These are phyloP conservation scores for Peniophora sp. DNA, from an alignment of 1,284 basidiomycete genomes.

Conservation along the genomic window DNA sequence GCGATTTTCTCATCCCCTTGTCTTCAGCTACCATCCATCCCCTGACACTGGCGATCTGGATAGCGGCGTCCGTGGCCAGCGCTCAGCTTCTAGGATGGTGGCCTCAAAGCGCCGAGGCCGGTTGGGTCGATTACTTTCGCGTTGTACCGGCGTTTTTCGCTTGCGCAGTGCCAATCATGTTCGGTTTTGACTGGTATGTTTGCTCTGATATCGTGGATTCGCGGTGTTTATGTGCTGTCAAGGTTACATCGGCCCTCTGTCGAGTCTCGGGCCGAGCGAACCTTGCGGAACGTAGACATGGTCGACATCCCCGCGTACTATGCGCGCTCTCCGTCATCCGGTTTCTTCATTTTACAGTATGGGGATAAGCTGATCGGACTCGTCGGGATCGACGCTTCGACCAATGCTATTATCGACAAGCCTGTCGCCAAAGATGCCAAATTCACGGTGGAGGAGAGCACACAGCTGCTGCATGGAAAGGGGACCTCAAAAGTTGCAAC, in stretches of 20 bases:
- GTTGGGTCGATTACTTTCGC: constrained; percentile 42
- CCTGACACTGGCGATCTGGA: constrained; percentile 49
- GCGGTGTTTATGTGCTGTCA: constrained; percentile 1
- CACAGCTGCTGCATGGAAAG: constrained; percentile 15
- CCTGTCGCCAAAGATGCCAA: constrained; percentile 13
- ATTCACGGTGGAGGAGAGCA: constrained; percentile 13
- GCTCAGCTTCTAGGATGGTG: constrained; percentile 58
- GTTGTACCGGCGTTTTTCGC: constrained; percentile 62
- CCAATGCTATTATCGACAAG: constrained; percentile 26
- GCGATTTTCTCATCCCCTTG: constrained; percentile 1
- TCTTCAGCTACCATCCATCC: constrained; percentile 55
- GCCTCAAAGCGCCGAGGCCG: constrained; percentile 35
- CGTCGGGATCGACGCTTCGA: constrained; percentile 59
- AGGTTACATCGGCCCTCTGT: constrained; percentile 70
- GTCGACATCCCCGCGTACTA: constrained; percentile 50
- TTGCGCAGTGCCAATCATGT: constrained; percentile 57
- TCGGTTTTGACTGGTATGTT: constrained; percentile 62
- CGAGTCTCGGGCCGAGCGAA: constrained; percentile 44
- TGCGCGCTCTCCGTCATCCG: constrained; percentile 47
- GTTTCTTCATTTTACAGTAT: constrained; percentile 64
- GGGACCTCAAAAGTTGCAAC: constrained; percentile 41
- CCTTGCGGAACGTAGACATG: constrained; percentile 54
- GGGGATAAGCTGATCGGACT: constrained; percentile 56
- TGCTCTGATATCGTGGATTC: neutral
- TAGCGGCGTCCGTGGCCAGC: constrained; percentile 48